phyloP scores from a whole-genome alignment of 2,329 filamentous ascomycete species.

The Beauveria varroae region DNA sequence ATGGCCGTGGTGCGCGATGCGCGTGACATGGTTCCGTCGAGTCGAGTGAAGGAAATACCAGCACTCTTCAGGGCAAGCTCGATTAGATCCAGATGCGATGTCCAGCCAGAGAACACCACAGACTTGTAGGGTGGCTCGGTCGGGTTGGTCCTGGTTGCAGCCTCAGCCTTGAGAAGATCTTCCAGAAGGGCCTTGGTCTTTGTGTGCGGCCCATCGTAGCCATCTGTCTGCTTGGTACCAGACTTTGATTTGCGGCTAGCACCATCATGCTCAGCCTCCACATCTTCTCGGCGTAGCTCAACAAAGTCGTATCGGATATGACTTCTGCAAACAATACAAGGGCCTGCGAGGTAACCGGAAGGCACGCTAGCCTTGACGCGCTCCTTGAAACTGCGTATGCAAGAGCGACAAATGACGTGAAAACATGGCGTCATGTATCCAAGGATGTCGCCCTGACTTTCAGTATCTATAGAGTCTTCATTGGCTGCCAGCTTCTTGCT shows the following conservation, averaged over 20 bases:
- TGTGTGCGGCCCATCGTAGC: slow-evolving; percentile 80
- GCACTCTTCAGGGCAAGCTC: slow-evolving; percentile 66
- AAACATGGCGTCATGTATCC: slow-evolving; percentile 82
- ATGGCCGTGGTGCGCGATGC: slow-evolving; percentile 66
- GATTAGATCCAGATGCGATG: slow-evolving; percentile 86
- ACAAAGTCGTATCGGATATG: slow-evolving; percentile 59
- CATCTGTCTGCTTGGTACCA: slow-evolving; percentile 50
- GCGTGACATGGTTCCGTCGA: slow-evolving; percentile 85
- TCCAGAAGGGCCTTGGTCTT: slow-evolving; percentile 79
- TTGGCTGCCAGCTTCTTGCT: slow-evolving; percentile 52
- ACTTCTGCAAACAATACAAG: slow-evolving; percentile 62
- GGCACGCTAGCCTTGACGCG: slow-evolving; percentile 36
- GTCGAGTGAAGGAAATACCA: slow-evolving; percentile 64
- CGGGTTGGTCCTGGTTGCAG: slow-evolving; percentile 52
- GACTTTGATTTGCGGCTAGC: slow-evolving; percentile 26
- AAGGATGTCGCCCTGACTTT: slow-evolving; percentile 56
- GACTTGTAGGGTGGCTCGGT: slow-evolving; percentile 76
- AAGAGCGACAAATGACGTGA: slow-evolving; percentile 73
- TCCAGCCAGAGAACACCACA: slow-evolving; percentile 96
- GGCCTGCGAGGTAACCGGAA: slow-evolving; percentile 33
- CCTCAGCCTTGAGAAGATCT: slow-evolving; percentile 60
- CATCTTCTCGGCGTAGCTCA: slow-evolving; percentile 57
- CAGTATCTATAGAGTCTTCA: slow-evolving; percentile 45
- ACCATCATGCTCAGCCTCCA: slow-evolving; percentile 49
- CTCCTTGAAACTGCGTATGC: slow-evolving; percentile 54